Conservation (phyloP, 164 flowering plant species). For the Annona squamosa region DNA sequence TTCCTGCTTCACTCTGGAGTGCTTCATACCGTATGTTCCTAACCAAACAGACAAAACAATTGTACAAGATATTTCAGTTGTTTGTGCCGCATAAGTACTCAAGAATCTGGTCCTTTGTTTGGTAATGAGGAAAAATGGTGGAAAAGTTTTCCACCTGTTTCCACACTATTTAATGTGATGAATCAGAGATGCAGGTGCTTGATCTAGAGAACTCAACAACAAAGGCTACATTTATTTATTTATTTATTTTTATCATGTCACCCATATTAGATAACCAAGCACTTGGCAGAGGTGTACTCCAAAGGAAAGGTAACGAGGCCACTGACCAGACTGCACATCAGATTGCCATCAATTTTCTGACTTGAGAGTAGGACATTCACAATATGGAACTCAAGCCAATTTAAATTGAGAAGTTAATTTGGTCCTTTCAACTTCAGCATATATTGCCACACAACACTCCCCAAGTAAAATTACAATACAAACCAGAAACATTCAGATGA, state of each 20-base stretch:
- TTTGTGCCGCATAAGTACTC: not conserved
- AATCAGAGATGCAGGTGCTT: not conserved
- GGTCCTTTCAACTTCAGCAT: not conserved
- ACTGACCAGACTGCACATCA: not conserved
- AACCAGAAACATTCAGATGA: not conserved
- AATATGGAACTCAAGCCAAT: not conserved
- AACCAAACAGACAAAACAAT: slow-evolving; percentile 4
- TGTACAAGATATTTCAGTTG: not conserved
- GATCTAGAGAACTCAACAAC: not conserved
- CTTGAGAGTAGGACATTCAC: not conserved
- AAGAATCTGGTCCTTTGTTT: not conserved
- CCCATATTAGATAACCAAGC: no score
- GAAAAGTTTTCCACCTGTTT: no score
- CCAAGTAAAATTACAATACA: not conserved
- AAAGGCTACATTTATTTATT: no score
- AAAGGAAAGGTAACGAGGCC: not conserved
- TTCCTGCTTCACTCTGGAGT: slow-evolving; percentile 88
- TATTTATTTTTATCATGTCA: no score
- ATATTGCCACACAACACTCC: not conserved
- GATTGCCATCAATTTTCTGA: not conserved
- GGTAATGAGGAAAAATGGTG: no score
- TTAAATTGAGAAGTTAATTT: not conserved
- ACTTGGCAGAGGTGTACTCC: no score
- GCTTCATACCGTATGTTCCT: slow-evolving; percentile 81
- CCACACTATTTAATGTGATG: not conserved